phyloP scores from a whole-genome alignment of 2,329 filamentous ascomycete species.

The Aspergillus nomiae region DNA sequence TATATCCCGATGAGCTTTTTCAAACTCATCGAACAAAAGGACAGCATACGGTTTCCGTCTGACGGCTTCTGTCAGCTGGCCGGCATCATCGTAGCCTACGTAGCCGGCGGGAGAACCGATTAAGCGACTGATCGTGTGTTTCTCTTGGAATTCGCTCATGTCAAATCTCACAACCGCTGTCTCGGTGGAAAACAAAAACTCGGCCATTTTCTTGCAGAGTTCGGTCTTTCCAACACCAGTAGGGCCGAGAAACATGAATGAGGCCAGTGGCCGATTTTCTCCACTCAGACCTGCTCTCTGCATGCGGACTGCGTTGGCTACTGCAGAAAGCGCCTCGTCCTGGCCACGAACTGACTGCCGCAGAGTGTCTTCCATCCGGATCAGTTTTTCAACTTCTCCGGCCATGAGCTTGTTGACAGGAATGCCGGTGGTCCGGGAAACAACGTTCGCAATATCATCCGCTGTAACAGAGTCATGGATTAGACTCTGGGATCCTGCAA shows the following conservation, averaged over 20 bases:
- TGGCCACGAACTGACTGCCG: slow-evolving; percentile 85
- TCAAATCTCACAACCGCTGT: slow-evolving; percentile 91
- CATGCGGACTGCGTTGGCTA: slow-evolving; percentile 89
- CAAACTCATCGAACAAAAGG: slow-evolving; percentile 93
- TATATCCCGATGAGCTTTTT: slow-evolving; percentile 95
- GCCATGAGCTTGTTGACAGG: slow-evolving; percentile 90
- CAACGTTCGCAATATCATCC: slow-evolving; percentile 91
- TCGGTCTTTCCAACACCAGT: slow-evolving; percentile 98
- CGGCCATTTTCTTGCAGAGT: slow-evolving; percentile 92
- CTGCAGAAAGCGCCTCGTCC: slow-evolving; percentile 87
- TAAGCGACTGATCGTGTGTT: slow-evolving; percentile 89
- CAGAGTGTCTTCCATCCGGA: slow-evolving; percentile 92
- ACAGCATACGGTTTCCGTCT: slow-evolving; percentile 94
- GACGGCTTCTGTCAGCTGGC: slow-evolving; percentile 93
- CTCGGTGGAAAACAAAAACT: slow-evolving; percentile 90
- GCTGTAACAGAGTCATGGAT: slow-evolving; percentile 94
- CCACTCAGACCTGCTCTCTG: slow-evolving; percentile 90
- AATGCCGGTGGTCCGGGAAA: slow-evolving; percentile 88
- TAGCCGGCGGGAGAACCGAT: slow-evolving; percentile 94
- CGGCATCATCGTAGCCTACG: slow-evolving; percentile 94
- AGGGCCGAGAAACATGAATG: slow-evolving; percentile 96
- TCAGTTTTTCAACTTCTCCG: slow-evolving; percentile 90
- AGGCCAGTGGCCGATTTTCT: slow-evolving; percentile 87
- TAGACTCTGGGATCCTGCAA: slow-evolving; percentile 56
- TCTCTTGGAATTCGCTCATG: slow-evolving; percentile 98